Conservation (phyloP, 2,329 filamentous ascomycete genomes). For the Myotisia sp. region DNA sequence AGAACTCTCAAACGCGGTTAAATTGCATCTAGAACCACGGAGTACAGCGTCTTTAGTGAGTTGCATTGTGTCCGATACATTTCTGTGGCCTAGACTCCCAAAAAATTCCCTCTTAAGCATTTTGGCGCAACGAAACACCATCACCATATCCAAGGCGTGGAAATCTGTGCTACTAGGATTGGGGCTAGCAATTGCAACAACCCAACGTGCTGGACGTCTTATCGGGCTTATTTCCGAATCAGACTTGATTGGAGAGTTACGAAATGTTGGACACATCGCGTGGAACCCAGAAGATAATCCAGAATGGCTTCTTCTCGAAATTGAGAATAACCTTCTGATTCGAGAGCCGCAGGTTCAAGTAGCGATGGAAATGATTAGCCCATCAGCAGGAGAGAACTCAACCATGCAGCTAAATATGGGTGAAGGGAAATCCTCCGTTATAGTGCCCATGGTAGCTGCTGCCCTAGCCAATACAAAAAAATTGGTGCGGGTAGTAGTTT, state of each 20-base stretch:
- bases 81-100: not conserved
- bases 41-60: not conserved
- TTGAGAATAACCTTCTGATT: constrained; percentile 49
- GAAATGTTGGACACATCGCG: constrained; percentile 40
- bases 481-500: constrained; percentile 44
- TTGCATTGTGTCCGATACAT: not conserved
- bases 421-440: constrained; percentile 53
- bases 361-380: constrained; percentile 41
- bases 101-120: not conserved
- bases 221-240: no score
- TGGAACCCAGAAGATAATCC: constrained; percentile 42
- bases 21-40: not conserved
- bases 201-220: not conserved
- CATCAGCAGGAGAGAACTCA: constrained; percentile 29
- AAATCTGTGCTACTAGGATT: not conserved
- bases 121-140: not conserved
- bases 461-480: constrained; percentile 35
- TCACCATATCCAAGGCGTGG: not conserved
- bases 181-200: not conserved
- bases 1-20: not conserved
- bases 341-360: constrained; percentile 46
- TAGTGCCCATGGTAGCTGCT: constrained; percentile 47
- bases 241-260: not conserved
- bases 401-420: constrained; percentile 57
- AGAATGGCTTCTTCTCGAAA: constrained; percentile 50